Evolutionary conservation across 2,329 filamentous ascomycete genomes (phyloP).

Genomic region (Rhynchosporium secalis): DNA sequence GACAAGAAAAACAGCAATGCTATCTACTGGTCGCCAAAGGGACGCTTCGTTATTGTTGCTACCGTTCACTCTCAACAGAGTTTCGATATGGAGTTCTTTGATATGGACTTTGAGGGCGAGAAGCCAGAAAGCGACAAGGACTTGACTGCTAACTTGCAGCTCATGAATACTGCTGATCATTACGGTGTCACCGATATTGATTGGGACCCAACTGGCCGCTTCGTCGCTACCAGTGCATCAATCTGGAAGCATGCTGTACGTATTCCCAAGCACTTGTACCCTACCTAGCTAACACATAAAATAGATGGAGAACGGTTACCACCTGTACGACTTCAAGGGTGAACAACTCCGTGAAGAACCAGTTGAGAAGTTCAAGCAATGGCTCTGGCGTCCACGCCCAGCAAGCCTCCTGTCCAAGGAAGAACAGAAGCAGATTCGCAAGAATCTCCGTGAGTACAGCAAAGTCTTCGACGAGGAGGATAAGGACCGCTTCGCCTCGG

Average conservation of each 20-base stretch:
- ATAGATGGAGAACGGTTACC: slow-evolving; percentile 99
- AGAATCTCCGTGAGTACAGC: slow-evolving; percentile 97
- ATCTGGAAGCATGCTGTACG: slow-evolving; percentile 95
- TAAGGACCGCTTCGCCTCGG: slow-evolving; percentile 86
- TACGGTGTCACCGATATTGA: slow-evolving; percentile 97
- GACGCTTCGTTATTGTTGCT: slow-evolving; percentile 91
- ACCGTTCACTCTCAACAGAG: slow-evolving; percentile 91
- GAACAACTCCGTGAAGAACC: slow-evolving; percentile 85
- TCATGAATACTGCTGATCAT: slow-evolving; percentile 92
- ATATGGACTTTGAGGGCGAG: slow-evolving; percentile 97
- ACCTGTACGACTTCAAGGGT: slow-evolving; percentile 95
- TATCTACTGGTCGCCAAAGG: slow-evolving; percentile 98
- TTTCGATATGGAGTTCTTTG: slow-evolving; percentile 96
- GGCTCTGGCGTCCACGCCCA: slow-evolving; percentile 89
- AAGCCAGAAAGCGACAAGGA: slow-evolving; percentile 93
- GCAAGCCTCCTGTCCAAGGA: slow-evolving; percentile 90
- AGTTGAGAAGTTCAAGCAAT: slow-evolving; percentile 97
- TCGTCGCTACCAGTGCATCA: slow-evolving; percentile 88
- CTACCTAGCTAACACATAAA: slow-evolving; percentile 31
- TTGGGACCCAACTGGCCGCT: slow-evolving; percentile 96
- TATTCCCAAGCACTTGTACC: slow-evolving; percentile 26
- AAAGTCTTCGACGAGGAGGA: slow-evolving; percentile 95
- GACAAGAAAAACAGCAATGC: slow-evolving; percentile 99
- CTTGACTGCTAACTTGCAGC: slow-evolving; percentile 87
- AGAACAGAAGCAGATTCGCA: slow-evolving; percentile 96